Base-by-base conservation (phyloP, 805 yeast species). In the Kazachstania africana region DNA sequence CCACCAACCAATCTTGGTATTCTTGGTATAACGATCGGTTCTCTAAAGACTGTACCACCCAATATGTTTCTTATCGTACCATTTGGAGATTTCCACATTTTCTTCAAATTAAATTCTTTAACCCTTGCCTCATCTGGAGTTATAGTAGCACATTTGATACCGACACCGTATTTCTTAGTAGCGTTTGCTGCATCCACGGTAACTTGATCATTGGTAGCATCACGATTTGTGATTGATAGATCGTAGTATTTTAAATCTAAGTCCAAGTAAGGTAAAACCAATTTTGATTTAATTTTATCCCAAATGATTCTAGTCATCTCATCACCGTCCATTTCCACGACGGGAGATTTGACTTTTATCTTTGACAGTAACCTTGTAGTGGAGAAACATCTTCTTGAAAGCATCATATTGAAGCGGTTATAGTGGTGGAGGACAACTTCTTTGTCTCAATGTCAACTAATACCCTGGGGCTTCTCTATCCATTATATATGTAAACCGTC, bases 231-330 rank as follows among this genome's bases (percentile, higher is more conserved):
- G 40, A 80, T 68, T 18, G 82, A 73, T 45, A 80, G 64, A 55
- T 80, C 91, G 54, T 76, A 80, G 57, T 79, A 79, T 47, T 78
- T 76, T 55, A 80, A 63, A 42, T 79, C 84, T 27, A 80, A 67
- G 41, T 80, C 80, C 40, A 80, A 56, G 52, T 72, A 78, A 6
- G 88, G 91, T 37, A 62, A 51, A 47, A 80, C 69, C 45, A 80
- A 65, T 51, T 73, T 70, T 37, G 68, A 70, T 55, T 78, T 78
- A 60, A 80, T 80, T 47, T 70, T 63, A 40, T 72, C 67, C 91
- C 91, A 80, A 55, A 80, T 80, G 50, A 80, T 78, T 55, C 88
- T 65, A 40, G 91, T 80, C 88, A 78, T 78, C 55, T 80, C 91
- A 55, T 80, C 91, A 47, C 91, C 91, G 48, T 79, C 87, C 50